Evolutionary conservation across 371 early-diverging fungal genomes (phyloP), one percentile per base, ranked within the genome.

Genomic region (Umbelopsis sp.): DNA sequence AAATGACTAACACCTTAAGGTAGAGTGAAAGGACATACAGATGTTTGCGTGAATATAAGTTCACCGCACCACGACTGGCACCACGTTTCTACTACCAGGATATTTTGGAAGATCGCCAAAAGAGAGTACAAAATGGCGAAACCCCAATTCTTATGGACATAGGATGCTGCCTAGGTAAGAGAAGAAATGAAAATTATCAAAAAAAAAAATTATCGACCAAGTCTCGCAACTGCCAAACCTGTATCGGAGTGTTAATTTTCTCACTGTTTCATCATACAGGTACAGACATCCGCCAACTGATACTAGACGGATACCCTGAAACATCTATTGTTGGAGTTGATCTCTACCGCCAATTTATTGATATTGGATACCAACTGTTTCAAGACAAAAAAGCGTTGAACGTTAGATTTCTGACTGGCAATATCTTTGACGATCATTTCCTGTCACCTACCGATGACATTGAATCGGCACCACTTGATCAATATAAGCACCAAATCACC

Each of bases 151-250:
- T 83, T 32, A 48, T 83, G 16, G 83, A 83, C 32, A 72, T 83
- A 65, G 83, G 83, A 20, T 83, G 80, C 66, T 83, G 83, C 22
- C 72, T 80, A 70, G 83, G 83, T 80, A 74, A 65, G n/a, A 4
- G 4, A 22, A 22, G 22, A 22, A 22, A 22, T 22, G 22, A 22
- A 22, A 22, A 22, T 22, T 22, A 22, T 22, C 22, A 22, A 22
- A 22, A 22, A 22, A 22, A 22, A 22, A 22, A 22, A 22, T 0
- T 22, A 22, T 22, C 22, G 29, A 29, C 29, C 3, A 29, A 29
- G 1, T 29, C 29, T 29, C 29, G 29, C 29, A 29, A 29, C 4
- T 4, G 4, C 3, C 29, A 29, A 29, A 29, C 4, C 29, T 0
- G 4, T n/a, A 65, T 24, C 22, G 41, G 11, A 12, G 12, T 32